phyloP scores from a whole-genome alignment of 176 grass and related monocot genomes.

The Triticum dicoccoides region DNA sequence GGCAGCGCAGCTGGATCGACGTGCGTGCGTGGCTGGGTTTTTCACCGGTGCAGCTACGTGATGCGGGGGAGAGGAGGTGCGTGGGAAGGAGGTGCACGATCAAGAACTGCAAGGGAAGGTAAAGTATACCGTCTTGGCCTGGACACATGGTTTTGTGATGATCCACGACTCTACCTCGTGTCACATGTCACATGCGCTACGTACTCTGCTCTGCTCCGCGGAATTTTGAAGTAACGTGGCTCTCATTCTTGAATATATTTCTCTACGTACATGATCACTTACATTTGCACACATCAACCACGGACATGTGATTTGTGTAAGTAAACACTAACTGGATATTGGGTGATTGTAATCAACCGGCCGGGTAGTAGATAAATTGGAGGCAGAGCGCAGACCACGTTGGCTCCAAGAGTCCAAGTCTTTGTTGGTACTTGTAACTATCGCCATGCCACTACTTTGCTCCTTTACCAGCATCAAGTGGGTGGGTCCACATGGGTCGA shows the following conservation, averaged over 20 bases:
- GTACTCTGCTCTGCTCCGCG: background rate
- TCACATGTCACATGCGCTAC: background rate
- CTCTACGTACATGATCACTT: too few species aligned
- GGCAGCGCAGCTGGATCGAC: background rate
- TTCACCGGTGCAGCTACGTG: too few species aligned
- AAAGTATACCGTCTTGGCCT: too few species aligned
- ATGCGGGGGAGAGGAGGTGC: too few species aligned
- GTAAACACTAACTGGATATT: too few species aligned
- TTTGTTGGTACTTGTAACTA: background rate
- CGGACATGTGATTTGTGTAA: too few species aligned
- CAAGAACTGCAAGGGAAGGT: background rate
- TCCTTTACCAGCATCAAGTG: background rate
- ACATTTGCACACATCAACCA: too few species aligned
- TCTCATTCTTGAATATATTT: background rate
- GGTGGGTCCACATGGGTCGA: background rate
- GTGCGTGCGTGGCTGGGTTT: too few species aligned
- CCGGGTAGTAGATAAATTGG: too few species aligned
- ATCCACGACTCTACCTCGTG: background rate
- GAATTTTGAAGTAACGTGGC: background rate
- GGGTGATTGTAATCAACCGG: too few species aligned
- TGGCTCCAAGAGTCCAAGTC: background rate
- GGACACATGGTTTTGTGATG: background rate
- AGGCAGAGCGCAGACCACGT: too few species aligned
- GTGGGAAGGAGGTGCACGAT: too few species aligned
- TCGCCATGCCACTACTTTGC: background rate